Conservation (phyloP, 345 rosid species). For the Arabidopsis thaliana region TAIR10.1 NC_003071.7:15998501-15999000, state of each 20-base stretch:
- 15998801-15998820: conserved; percentile 8
- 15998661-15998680: conserved; percentile 14
- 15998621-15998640: conserved; percentile 7
- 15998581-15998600: conserved; percentile 29
- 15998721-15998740: conserved; percentile 3
- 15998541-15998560: conserved; percentile 17
- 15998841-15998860: neutral
- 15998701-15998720: conserved; percentile 23
- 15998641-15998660: conserved; percentile 33
- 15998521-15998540: conserved; percentile 38
- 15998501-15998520: conserved; percentile 19
- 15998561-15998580: conserved; percentile 15
- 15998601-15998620: conserved; percentile 10
- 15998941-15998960: conserved; percentile 2
- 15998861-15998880: neutral
- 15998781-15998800: conserved; percentile 25
- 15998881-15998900: neutral
- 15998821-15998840: neutral
- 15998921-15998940: neutral
- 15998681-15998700: conserved; percentile 28
- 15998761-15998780: conserved; percentile 11
- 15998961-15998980: neutral
- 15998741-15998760: conserved; percentile 23
- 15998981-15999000: neutral
- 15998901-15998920: neutral